Evolutionary conservation across 208 protist species (phyloP).

Genomic region (Leishmania amazonensis): DNA sequence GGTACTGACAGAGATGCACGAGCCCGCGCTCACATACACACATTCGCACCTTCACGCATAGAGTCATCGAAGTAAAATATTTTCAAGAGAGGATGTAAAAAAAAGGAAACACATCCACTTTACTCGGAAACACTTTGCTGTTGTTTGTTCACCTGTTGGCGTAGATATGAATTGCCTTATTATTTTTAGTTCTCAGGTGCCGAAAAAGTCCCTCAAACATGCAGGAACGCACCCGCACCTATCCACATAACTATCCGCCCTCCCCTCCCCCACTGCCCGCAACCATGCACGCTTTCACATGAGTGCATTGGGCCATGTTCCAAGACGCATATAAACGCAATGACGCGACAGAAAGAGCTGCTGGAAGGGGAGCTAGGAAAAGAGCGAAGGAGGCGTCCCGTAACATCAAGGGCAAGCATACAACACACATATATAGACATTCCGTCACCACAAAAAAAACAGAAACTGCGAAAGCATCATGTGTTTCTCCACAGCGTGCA

Average conservation of each 20-base stretch:
- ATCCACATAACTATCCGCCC: background rate
- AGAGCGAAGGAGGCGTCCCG: background rate
- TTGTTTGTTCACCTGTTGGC: too few species aligned
- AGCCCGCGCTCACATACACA: background rate
- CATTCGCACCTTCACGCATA: background rate
- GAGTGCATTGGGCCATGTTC: background rate
- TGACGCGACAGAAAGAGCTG: background rate
- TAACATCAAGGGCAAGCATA: background rate
- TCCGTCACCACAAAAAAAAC: background rate
- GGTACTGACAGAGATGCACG: background rate
- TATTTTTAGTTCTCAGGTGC: background rate
- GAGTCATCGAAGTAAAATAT: too few species aligned
- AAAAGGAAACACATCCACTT: too few species aligned
- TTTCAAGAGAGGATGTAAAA: too few species aligned
- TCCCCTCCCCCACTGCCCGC: background rate
- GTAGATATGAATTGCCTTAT: background rate
- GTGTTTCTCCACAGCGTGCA: background rate
- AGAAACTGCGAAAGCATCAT: background rate
- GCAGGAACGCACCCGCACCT: background rate
- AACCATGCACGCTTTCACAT: background rate
- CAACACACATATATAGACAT: background rate
- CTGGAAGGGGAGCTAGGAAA: background rate
- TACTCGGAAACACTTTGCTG: too few species aligned
- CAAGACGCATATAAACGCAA: background rate
- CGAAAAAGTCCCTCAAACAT: background rate